Conservation (phyloP, 495 filamentous ascomycete species). For the Lasiosphaeriaceae sp. region DNA sequence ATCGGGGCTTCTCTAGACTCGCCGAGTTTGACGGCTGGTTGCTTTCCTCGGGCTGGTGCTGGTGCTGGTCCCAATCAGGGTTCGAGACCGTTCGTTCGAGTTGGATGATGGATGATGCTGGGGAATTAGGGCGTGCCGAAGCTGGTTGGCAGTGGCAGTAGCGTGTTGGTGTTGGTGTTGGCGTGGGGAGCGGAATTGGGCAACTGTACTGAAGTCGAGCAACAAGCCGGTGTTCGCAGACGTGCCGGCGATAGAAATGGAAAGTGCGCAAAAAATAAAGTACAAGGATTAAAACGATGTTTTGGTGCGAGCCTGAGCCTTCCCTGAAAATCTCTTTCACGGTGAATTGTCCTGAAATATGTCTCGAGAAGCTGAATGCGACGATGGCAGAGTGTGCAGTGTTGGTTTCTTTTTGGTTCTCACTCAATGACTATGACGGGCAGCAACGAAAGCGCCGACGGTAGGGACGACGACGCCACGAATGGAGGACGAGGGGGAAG, state of each 20-base stretch:
- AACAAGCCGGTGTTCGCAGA: not conserved
- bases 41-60: too few species aligned
- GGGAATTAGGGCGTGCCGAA: too few species aligned
- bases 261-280: conserved; percentile 31
- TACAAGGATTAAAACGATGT: conserved; percentile 38
- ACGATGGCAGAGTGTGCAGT: not conserved
- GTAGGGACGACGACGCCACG: conserved; percentile 27
- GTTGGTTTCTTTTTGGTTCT: conserved; percentile 5
- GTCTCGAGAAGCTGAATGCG: conserved; percentile 26
- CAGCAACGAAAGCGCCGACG: conserved; percentile 27
- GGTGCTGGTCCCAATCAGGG: too few species aligned
- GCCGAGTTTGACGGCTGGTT: not conserved
- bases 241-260: conserved; percentile 14
- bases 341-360: conserved; percentile 8
- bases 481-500: conserved; percentile 41
- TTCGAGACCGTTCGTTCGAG: too few species aligned
- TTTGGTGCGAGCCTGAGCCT: conserved; percentile 21
- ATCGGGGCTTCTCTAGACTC: not conserved
- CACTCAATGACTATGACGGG: conserved; percentile 27
- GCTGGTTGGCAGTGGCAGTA: too few species aligned
- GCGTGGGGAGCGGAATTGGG: not conserved
- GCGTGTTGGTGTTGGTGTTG: not conserved
- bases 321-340: conserved; percentile 17
- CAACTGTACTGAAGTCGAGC: not conserved
- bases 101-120: too few species aligned